These are phyloP conservation scores for Brettanomyces bruxellensis DNA, from an alignment of 805 yeast genomes.

Conservation along the genomic window DNA sequence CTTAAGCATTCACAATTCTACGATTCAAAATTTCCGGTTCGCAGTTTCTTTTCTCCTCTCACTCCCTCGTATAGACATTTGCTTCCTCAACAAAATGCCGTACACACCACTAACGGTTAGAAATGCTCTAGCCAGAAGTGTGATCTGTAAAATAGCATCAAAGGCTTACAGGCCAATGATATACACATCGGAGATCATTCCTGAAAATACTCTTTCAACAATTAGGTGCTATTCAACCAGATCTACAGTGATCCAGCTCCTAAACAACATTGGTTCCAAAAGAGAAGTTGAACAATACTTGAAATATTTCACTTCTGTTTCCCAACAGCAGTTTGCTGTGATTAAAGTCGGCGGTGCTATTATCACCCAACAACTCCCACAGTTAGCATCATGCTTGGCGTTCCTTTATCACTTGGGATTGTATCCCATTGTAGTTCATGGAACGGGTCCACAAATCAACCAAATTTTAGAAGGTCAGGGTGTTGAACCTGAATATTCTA, in stretches of 20 bases:
- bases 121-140: conserved; percentile 16
- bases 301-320: conserved; percentile 92
- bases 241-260: conserved; percentile 89
- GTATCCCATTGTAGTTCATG: conserved; percentile 94
- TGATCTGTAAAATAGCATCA: conserved; percentile 12
- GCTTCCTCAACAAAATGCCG: background rate
- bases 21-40: background rate
- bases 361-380: conserved; percentile 88
- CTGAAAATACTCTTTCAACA: conserved; percentile 6
- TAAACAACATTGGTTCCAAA: conserved; percentile 94
- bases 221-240: conserved; percentile 52
- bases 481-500: conserved; percentile 90
- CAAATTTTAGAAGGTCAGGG: conserved; percentile 89
- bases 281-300: conserved; percentile 97
- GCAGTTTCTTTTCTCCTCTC: background rate
- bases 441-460: conserved; percentile 98
- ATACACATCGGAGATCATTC: conserved; percentile 6
- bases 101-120: conserved; percentile 1
- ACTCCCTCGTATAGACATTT: background rate
- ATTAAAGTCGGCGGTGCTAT: conserved; percentile 99
- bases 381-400: conserved; percentile 91
- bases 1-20: no score
- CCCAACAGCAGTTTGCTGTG: conserved; percentile 95
- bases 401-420: conserved; percentile 95
- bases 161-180: conserved; percentile 11